Evolutionary conservation across 371 early-diverging fungal genomes (phyloP).

Genomic region (Blastocladiella emersonii): DNA sequence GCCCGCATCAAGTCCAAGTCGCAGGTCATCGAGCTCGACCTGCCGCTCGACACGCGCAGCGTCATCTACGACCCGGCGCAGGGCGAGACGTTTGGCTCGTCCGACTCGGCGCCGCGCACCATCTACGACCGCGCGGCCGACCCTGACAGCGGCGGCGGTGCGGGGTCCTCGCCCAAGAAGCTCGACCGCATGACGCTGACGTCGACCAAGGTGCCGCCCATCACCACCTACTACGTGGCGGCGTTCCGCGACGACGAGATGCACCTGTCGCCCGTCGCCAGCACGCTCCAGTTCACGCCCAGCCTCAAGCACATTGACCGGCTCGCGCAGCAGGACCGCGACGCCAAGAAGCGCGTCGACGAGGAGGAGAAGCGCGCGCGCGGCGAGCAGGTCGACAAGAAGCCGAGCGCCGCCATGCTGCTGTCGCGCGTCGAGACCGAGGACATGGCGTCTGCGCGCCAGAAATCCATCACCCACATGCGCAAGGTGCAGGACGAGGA

Average conservation of each 20-base stretch:
- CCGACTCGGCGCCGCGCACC: conserved; percentile 51
- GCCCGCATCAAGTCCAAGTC: conserved; percentile 69
- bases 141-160: no score
- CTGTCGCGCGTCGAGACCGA: conserved; percentile 40
- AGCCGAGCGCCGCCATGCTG: conserved; percentile 23
- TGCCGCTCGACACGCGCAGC: conserved; percentile 58
- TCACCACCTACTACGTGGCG: conserved; percentile 67
- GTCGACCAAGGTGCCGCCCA: conserved; percentile 57
- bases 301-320: conserved; percentile 75
- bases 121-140: conserved; percentile 55
- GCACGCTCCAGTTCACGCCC: conserved; percentile 65
- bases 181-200: conserved; percentile 62
- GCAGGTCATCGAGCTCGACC: conserved; percentile 67
- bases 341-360: conserved; percentile 49
- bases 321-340: conserved; percentile 66
- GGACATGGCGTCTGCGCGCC: conserved; percentile 29
- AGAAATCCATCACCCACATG: conserved; percentile 43
- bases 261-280: conserved; percentile 61
- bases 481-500: conserved; percentile 51
- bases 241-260: conserved; percentile 38
- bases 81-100: conserved; percentile 64
- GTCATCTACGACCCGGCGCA: conserved; percentile 55
- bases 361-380: conserved; percentile 46
- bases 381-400: conserved; percentile 11
- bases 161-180: conserved; percentile 31